Evolutionary conservation across 176 grass and related monocot species (phyloP).

Genomic region (Bromus sterilis): DNA sequence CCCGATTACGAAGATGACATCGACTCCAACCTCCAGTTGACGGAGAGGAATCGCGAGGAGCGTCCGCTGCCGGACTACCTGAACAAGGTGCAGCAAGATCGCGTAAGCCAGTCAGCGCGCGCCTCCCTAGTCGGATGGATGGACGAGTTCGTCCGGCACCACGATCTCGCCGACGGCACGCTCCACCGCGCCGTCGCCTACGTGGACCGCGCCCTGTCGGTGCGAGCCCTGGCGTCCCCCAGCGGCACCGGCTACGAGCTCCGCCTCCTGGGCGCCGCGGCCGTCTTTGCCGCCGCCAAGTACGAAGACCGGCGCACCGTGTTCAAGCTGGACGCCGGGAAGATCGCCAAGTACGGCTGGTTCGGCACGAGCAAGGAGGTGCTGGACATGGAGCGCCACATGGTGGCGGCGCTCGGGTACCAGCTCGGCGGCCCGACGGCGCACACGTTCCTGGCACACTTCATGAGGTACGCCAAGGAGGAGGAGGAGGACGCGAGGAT

Average conservation of each 20-base stretch:
- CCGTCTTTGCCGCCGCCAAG: neutral
- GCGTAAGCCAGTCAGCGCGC: neutral
- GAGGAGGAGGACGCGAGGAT: too few species aligned
- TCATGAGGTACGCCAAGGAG: too few species aligned
- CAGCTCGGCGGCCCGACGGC: too few species aligned
- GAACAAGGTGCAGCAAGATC: neutral
- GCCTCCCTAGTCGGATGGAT: neutral
- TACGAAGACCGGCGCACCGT: neutral
- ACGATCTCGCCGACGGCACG: neutral
- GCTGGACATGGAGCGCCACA: neutral
- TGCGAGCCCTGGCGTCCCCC: neutral
- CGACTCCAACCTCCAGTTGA: too few species aligned
- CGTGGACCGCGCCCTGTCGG: conserved; percentile 3
- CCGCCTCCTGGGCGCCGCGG: neutral
- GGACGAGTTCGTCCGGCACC: neutral
- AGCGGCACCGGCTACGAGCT: neutral
- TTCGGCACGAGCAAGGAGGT: neutral
- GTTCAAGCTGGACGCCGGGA: neutral
- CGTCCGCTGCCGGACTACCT: neutral
- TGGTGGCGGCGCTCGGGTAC: too few species aligned
- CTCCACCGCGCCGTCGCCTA: conserved; percentile 10
- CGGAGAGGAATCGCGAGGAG: too few species aligned
- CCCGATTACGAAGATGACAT: too few species aligned
- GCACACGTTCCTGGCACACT: too few species aligned
- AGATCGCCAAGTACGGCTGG: neutral